Percentiles rank a stretch among this genome's conserved stretches.
Evolutionary conservation across 768 basidiomycete species (phyloP).

Genomic region (Kwoniella heveanensis): DNA sequence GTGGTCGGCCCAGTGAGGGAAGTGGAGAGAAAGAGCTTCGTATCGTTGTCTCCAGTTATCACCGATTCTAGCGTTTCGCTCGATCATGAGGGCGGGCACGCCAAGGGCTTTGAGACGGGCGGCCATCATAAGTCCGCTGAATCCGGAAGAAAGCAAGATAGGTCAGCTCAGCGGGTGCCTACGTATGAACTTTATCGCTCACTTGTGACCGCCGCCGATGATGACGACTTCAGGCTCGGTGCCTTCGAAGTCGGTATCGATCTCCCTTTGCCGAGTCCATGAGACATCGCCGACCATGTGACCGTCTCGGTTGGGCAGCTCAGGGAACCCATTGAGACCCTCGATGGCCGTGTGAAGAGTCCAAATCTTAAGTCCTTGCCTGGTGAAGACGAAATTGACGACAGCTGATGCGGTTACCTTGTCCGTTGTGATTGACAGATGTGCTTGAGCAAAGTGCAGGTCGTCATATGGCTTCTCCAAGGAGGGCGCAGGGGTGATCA

Average conservation of each 20-base stretch:
- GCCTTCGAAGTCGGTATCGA: conserved; percentile 8
- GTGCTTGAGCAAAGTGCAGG: conserved; percentile 63
- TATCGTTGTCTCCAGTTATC: conserved; percentile 61
- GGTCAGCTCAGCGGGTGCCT: background rate
- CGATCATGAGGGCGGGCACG: conserved; percentile 65
- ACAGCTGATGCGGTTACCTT: conserved; percentile 63
- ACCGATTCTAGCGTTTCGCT: conserved; percentile 54
- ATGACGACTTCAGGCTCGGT: conserved; percentile 21
- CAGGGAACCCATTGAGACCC: conserved; percentile 62
- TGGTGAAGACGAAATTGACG: conserved; percentile 62
- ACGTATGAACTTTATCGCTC: conserved; percentile 3
- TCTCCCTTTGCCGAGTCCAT: conserved; percentile 17
- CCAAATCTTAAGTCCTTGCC: conserved; percentile 64
- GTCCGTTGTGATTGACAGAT: conserved; percentile 63
- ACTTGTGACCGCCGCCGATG: conserved; percentile 37
- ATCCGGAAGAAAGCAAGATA: too few species aligned
- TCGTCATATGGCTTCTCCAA: conserved; percentile 53
- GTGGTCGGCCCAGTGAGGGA: conserved; percentile 50
- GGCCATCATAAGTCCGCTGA: conserved; percentile 64
- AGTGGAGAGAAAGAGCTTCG: conserved; percentile 67
- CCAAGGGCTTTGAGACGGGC: conserved; percentile 66
- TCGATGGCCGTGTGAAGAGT: conserved; percentile 65
- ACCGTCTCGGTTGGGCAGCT: conserved; percentile 37
- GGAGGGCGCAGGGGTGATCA: conserved; percentile 24
- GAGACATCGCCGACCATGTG: conserved; percentile 14